These are phyloP conservation scores for Handroanthus guayacan DNA, from an alignment of 257 asterid genomes.

Conservation along the genomic window DNA sequence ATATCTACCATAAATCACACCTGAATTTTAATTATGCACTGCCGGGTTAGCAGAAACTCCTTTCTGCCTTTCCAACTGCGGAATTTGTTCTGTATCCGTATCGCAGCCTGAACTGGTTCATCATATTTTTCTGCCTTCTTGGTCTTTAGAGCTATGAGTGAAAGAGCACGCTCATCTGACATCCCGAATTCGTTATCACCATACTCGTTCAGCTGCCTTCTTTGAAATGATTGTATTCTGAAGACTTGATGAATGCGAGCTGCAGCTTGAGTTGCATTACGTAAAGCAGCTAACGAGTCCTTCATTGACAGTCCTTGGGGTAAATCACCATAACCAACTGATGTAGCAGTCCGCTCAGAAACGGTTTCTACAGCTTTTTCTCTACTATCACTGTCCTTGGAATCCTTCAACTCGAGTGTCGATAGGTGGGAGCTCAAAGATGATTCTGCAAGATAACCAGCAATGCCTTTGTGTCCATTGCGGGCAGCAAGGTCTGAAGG, in stretches of 20 bases:
- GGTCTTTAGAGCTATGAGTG: conserved; percentile 64
- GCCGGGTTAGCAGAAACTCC: conserved; percentile 72
- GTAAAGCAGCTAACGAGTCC: conserved; percentile 90
- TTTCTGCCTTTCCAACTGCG: conserved; percentile 95
- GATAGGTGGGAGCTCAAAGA: conserved; percentile 69
- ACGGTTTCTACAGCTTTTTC: conserved; percentile 66
- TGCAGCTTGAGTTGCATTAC: conserved; percentile 97
- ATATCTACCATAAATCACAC: conserved; percentile 37
- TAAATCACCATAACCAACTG: conserved; percentile 61
- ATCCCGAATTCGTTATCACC: conserved; percentile 65
- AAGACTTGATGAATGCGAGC: conserved; percentile 92
- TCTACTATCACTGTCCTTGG: conserved; percentile 43
- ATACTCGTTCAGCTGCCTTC: conserved; percentile 71
- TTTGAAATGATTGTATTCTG: conserved; percentile 87
- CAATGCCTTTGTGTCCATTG: conserved; percentile 94
- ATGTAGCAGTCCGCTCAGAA: conserved; percentile 75
- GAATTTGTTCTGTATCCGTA: conserved; percentile 84
- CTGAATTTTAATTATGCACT: conserved; percentile 87
- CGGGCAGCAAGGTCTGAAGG: conserved; percentile 90
- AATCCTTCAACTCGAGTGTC: conserved; percentile 65
- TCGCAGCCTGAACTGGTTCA: conserved; percentile 72
- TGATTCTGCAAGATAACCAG: conserved; percentile 88
- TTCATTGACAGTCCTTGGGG: conserved; percentile 73
- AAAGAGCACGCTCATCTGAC: conserved; percentile 73
- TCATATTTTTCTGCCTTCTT: conserved; percentile 61